Percentiles rank a stretch among this genome's conserved stretches.
Conservation (phyloP, 179 eudicot species). For the Pouteria campechiana region DNA sequence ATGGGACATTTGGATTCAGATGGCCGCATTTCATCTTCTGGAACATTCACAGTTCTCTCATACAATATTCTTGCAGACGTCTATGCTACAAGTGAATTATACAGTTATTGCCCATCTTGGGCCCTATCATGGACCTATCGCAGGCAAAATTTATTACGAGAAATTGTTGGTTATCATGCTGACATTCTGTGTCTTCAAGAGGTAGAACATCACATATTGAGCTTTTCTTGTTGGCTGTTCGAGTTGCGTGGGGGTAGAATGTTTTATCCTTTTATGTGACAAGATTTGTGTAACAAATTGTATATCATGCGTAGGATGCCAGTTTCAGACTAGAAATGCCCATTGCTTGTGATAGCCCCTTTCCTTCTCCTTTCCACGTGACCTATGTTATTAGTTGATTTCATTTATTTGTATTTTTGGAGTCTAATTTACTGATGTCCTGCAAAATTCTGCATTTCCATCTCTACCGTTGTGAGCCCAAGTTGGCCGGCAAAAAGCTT, state of each 20-base stretch:
- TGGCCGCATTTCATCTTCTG: slow-evolving; percentile 43
- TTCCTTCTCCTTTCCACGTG: no score
- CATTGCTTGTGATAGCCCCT: no score
- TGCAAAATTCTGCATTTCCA: no score
- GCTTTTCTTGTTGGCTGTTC: slow-evolving; percentile 4
- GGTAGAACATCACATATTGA: slow-evolving; percentile 33
- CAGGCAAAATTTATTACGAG: slow-evolving; percentile 82
- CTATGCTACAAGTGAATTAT: slow-evolving; percentile 69
- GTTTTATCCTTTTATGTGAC: no score
- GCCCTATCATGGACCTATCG: slow-evolving; percentile 98
- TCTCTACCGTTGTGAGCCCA: no score
- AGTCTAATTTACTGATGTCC: no score
- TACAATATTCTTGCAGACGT: slow-evolving; percentile 81
- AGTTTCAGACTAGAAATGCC: no score
- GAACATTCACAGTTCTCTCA: slow-evolving; percentile 83
- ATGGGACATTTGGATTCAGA: slow-evolving; percentile 61
- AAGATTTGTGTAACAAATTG: no score
- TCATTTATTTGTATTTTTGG: no score
- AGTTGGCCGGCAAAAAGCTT: no score
- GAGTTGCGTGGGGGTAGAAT: not conserved
- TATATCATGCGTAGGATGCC: no score
- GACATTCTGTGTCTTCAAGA: slow-evolving; percentile 97
- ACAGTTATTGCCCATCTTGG: slow-evolving; percentile 95
- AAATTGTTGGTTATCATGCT: slow-evolving; percentile 87
- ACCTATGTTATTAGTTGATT: no score